phyloP scores from a whole-genome alignment of 768 basidiomycete species.

The Tricholoma sp. region DNA sequence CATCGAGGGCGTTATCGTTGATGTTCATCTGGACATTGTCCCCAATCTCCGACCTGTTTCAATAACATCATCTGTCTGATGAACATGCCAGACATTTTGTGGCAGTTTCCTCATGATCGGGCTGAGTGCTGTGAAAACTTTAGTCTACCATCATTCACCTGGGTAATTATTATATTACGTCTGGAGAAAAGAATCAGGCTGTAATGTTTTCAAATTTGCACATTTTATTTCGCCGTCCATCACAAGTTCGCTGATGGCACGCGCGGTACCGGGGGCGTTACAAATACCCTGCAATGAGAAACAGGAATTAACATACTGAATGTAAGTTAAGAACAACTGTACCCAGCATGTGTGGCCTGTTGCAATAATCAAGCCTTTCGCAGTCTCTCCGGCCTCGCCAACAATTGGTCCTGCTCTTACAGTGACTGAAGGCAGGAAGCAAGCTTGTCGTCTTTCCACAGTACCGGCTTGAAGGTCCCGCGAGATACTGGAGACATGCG shows the following conservation, averaged over 20 bases:
- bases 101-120: too few species aligned
- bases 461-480: conserved; percentile 47
- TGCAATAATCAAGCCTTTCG: conserved; percentile 64
- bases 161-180: background rate
- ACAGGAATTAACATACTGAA: background rate
- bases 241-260: conserved; percentile 63
- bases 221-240: conserved; percentile 60
- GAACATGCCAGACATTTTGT: too few species aligned
- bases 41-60: background rate
- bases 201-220: conserved; percentile 46
- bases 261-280: conserved; percentile 82
- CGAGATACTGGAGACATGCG: conserved; percentile 59
- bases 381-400: conserved; percentile 50
- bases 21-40: background rate
- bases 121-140: too few species aligned
- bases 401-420: conserved; percentile 65
- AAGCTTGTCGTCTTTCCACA: conserved; percentile 57
- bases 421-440: conserved; percentile 67
- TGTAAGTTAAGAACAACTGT: conserved; percentile 19
- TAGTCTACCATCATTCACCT: background rate
- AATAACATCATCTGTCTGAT: background rate
- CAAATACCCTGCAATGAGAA: conserved; percentile 71
- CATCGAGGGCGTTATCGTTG: background rate
- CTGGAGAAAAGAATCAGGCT: conserved; percentile 34
- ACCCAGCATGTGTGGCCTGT: conserved; percentile 83